Evolutionary conservation across 495 filamentous ascomycete species (phyloP).

Genomic region (Chlorociboria aeruginascens): DNA sequence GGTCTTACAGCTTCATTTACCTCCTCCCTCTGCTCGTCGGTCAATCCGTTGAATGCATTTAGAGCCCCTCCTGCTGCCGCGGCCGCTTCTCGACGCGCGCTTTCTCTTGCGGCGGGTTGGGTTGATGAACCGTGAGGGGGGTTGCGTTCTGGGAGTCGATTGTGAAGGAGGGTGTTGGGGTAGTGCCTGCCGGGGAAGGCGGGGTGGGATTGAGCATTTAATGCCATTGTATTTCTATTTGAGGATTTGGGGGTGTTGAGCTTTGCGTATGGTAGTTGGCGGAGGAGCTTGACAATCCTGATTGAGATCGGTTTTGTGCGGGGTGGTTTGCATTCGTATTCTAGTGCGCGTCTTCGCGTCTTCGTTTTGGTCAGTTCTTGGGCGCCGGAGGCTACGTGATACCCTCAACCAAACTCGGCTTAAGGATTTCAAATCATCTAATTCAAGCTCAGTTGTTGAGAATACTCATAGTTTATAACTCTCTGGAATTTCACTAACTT

Average conservation of each 20-base stretch:
- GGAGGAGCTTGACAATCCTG: background rate
- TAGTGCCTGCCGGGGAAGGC: conserved; percentile 16
- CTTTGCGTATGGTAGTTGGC: background rate
- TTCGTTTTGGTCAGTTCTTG: too few species aligned
- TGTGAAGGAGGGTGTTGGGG: conserved; percentile 13
- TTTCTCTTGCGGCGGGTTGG: conserved; percentile 1
- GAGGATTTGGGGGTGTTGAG: background rate
- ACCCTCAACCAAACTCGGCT: too few species aligned
- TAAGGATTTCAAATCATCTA: too few species aligned
- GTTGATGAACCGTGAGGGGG: background rate
- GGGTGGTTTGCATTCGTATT: background rate
- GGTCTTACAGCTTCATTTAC: conserved; percentile 73
- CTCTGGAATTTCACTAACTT: too few species aligned
- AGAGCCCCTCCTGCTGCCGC: conserved; percentile 17
- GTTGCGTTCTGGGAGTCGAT: conserved; percentile 18
- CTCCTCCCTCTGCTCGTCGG: conserved; percentile 80
- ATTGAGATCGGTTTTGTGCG: background rate
- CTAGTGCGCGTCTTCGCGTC: background rate
- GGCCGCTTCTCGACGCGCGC: conserved; percentile 9
- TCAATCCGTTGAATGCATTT: conserved; percentile 32
- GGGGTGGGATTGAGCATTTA: conserved; percentile 14
- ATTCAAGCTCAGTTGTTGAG: too few species aligned
- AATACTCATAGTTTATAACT: too few species aligned
- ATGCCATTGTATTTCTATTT: conserved; percentile 12
- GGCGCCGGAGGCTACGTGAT: too few species aligned